phyloP scores from a whole-genome alignment of 2,329 filamentous ascomycete genomes.

The Trichoderma atrobrunneum region DNA sequence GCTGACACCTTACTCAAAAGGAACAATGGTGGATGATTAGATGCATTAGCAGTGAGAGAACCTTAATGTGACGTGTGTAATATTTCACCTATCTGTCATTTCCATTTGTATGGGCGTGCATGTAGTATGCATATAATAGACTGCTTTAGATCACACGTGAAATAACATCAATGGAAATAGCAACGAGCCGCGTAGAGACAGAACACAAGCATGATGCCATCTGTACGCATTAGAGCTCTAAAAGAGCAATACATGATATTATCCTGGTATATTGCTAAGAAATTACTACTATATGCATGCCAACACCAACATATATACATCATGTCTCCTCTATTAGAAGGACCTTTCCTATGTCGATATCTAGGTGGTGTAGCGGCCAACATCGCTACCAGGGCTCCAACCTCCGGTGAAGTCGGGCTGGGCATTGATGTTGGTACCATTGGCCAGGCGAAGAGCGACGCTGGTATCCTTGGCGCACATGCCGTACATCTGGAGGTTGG shows the following conservation, averaged over 20 bases:
- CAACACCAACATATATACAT: neutral
- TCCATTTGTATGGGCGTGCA: neutral
- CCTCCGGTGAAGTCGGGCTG: constrained; percentile 35
- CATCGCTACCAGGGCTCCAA: constrained; percentile 34
- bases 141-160: neutral
- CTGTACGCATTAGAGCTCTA: neutral
- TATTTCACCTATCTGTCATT: neutral
- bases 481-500: constrained; percentile 41
- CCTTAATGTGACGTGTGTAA: neutral
- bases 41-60: neutral
- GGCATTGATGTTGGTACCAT: constrained; percentile 35
- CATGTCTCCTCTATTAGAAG: neutral
- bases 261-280: neutral
- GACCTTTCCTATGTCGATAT: too few species aligned
- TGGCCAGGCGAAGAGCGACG: constrained; percentile 34
- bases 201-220: neutral
- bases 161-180: neutral
- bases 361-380: constrained; percentile 36
- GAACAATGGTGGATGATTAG: neutral
- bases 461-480: constrained; percentile 41
- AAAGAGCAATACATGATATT: neutral
- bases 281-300: neutral
- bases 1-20: neutral
- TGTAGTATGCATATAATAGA: neutral
- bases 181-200: neutral